phyloP scores from a whole-genome alignment of 2,329 filamentous ascomycete species.

The Hymenoscyphus albidus region DNA sequence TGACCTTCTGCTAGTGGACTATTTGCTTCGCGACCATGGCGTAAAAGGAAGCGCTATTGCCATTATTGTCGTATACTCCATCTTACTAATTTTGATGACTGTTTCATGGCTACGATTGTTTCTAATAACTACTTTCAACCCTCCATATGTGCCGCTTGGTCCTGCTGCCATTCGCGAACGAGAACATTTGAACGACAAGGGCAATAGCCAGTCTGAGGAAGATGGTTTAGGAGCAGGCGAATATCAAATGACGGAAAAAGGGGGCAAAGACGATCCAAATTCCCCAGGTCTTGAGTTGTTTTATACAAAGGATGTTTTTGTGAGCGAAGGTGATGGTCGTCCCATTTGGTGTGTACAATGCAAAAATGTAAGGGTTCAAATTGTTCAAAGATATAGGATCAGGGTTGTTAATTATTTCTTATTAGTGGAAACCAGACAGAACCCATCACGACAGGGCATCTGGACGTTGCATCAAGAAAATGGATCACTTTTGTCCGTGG shows the following conservation, averaged over 20 bases:
- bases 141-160: constrained; percentile 70
- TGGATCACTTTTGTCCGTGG: constrained; percentile 96
- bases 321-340: constrained; percentile 78
- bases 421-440: constrained; percentile 73
- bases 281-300: constrained; percentile 69
- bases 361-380: constrained; percentile 56
- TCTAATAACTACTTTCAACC: constrained; percentile 62
- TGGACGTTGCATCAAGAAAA: constrained; percentile 85
- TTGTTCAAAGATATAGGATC: neutral
- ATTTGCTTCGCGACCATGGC: constrained; percentile 54
- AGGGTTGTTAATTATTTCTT: neutral
- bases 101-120: constrained; percentile 69
- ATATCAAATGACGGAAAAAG: constrained; percentile 19
- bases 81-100: constrained; percentile 65
- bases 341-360: constrained; percentile 85
- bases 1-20: constrained; percentile 54
- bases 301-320: constrained; percentile 78
- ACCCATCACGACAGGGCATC: constrained; percentile 80
- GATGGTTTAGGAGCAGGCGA: constrained; percentile 25
- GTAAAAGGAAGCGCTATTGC: constrained; percentile 56
- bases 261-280: constrained; percentile 43
- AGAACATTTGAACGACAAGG: constrained; percentile 27
- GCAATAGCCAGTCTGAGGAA: constrained; percentile 11
- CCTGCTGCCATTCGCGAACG: constrained; percentile 32
- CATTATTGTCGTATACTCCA: constrained; percentile 68